Conservation (phyloP, 2,329 filamentous ascomycete species). For the Anthostomella pinea region DNA sequence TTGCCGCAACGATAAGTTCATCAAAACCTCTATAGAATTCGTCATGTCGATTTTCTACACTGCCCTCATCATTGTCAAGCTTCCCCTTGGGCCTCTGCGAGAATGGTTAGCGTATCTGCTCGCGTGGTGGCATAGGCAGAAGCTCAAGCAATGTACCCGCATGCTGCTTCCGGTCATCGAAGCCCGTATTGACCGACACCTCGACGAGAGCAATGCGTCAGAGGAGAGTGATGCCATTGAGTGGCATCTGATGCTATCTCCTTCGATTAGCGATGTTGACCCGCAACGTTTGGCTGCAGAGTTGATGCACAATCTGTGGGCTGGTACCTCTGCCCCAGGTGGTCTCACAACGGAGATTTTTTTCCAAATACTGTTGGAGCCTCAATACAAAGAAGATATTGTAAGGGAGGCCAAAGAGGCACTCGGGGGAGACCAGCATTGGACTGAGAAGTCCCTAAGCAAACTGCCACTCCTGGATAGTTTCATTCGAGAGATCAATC, state of each 20-base stretch:
- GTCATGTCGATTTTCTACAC: constrained; percentile 1
- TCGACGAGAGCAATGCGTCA: neutral
- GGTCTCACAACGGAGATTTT: constrained; percentile 1
- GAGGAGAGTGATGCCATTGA: neutral
- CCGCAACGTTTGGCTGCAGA: neutral
- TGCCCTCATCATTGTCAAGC: neutral
- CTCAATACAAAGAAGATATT: neutral
- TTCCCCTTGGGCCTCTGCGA: neutral
- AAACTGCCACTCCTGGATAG: constrained; percentile 1
- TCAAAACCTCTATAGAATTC: neutral
- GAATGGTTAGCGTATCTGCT: neutral
- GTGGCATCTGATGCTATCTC: constrained; percentile 1
- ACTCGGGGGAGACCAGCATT: neutral
- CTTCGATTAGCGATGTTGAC: neutral
- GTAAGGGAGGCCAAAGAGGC: neutral
- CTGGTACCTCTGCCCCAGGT: constrained; percentile 2
- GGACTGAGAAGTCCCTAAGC: constrained; percentile 2
- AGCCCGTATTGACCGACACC: neutral
- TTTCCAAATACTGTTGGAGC: constrained; percentile 1
- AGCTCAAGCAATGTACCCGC: neutral
- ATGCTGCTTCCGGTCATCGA: constrained; percentile 3
- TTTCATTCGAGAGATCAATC: constrained; percentile 3
- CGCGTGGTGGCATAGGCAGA: neutral
- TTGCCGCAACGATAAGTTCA: constrained; percentile 1
- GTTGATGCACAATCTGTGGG: constrained; percentile 3